Evolutionary conservation across 2,329 filamentous ascomycete species (phyloP).

Genomic region (Dactylella cylindrospora): DNA sequence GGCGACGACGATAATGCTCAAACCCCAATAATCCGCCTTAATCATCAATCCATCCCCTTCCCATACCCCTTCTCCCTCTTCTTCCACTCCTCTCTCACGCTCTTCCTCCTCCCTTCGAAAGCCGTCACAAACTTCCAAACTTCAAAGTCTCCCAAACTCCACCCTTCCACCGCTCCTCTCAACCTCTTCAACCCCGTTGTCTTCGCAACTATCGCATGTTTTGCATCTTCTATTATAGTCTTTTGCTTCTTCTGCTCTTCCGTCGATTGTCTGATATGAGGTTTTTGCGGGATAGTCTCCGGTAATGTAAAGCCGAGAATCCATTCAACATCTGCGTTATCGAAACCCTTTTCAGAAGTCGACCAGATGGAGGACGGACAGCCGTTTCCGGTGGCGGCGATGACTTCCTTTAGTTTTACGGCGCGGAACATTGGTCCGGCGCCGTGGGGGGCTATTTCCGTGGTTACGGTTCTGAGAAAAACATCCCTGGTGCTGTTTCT

Average conservation of each 20-base stretch:
- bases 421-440: constrained; percentile 67
- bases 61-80: constrained; percentile 58
- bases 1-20: too few species aligned
- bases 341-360: constrained; percentile 64
- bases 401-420: constrained; percentile 74
- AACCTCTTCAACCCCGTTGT: constrained; percentile 48
- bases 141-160: constrained; percentile 47
- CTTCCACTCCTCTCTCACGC: constrained; percentile 52
- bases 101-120: constrained; percentile 41
- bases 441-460: constrained; percentile 65
- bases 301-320: constrained; percentile 83
- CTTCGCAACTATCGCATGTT: constrained; percentile 52
- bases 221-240: constrained; percentile 59
- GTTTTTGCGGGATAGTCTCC: constrained; percentile 57
- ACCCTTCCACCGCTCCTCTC: constrained; percentile 46
- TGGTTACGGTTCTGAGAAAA: constrained; percentile 74
- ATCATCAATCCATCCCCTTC: constrained; percentile 45
- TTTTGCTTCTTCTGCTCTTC: constrained; percentile 61
- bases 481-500: constrained; percentile 70
- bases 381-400: constrained; percentile 70
- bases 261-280: constrained; percentile 54
- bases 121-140: constrained; percentile 48
- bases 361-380: constrained; percentile 76
- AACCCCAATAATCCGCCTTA: too few species aligned
- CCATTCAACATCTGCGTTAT: constrained; percentile 74